Evolutionary conservation across 1,284 basidiomycete genomes (phyloP).

Genomic region (Acaromyces ingoldii): DNA sequence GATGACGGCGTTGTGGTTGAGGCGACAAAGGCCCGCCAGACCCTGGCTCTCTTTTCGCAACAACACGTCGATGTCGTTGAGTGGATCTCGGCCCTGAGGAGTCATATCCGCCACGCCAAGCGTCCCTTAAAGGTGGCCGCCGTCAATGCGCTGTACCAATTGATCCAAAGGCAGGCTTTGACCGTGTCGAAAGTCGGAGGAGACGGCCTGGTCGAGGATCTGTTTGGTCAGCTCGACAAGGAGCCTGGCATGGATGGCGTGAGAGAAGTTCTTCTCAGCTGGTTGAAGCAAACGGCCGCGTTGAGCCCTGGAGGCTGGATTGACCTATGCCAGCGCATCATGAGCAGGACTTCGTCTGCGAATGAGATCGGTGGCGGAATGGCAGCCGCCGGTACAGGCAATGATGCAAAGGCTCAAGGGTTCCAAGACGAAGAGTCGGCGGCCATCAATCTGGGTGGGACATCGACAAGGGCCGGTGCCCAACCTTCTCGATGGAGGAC

Average conservation of each 20-base stretch:
- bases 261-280: conserved; percentile 83
- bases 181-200: conserved; percentile 89
- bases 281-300: conserved; percentile 89
- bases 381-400: conserved; percentile 4
- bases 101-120: conserved; percentile 51
- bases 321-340: conserved; percentile 91
- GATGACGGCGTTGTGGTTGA: conserved; percentile 87
- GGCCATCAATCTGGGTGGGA: conserved; percentile 58
- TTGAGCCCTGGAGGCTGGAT: conserved; percentile 96
- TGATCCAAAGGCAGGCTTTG: conserved; percentile 90
- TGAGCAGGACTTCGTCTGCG: conserved; percentile 55
- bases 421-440: conserved; percentile 82
- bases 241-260: conserved; percentile 93
- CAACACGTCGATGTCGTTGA: conserved; percentile 57
- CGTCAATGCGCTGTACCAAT: conserved; percentile 91
- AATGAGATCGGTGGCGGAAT: too few species aligned
- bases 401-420: not conserved
- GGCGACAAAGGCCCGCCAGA: conserved; percentile 90
- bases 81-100: conserved; percentile 31
- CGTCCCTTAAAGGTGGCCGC: conserved; percentile 80
- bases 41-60: conserved; percentile 91
- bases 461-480: conserved; percentile 12
- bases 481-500: conserved; percentile 73
- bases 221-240: conserved; percentile 90
- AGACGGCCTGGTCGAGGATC: conserved; percentile 83